Percentiles rank a stretch among this genome's conserved stretches.
Conservation (phyloP, 495 filamentous ascomycete genomes). For the Penicillium verhagenii region DNA sequence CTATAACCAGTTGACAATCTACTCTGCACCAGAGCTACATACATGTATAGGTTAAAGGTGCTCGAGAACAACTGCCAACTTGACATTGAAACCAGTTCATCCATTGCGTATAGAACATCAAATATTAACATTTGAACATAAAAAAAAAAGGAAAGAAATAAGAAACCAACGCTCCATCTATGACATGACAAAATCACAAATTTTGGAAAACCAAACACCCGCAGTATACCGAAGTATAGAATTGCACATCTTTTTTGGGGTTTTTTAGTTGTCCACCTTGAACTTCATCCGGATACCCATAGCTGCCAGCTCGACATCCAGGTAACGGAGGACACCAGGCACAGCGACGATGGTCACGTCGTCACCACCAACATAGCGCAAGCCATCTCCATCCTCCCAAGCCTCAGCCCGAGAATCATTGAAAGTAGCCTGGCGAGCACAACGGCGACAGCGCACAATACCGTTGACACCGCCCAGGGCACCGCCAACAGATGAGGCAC, state of each 20-base stretch:
- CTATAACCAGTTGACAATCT: too few species aligned
- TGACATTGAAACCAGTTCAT: slow-evolving; percentile 12
- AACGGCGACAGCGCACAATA: slow-evolving; percentile 80
- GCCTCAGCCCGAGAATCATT: slow-evolving; percentile 64
- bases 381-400: slow-evolving; percentile 89
- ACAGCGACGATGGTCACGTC: slow-evolving; percentile 89
- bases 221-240: not conserved
- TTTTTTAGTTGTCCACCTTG: slow-evolving; percentile 57
- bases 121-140: slow-evolving; percentile 23
- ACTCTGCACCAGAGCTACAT: too few species aligned
- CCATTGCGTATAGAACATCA: slow-evolving; percentile 18
- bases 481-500: slow-evolving; percentile 14
- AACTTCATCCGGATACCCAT: slow-evolving; percentile 94
- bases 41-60: not conserved
- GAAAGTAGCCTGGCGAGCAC: slow-evolving; percentile 66
- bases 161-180: slow-evolving; percentile 29
- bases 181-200: slow-evolving; percentile 27
- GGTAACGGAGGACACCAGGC: slow-evolving; percentile 84
- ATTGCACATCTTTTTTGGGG: too few species aligned
- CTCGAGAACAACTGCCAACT: not conserved
- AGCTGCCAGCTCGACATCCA: slow-evolving; percentile 91
- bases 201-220: slow-evolving; percentile 19
- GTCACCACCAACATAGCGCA: slow-evolving; percentile 79
- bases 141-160: slow-evolving; percentile 13
- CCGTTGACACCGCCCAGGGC: slow-evolving; percentile 52